Base-by-base conservation (phyloP, 139 green algal genomes). In the Chlamydomonas eustigma region DNA sequence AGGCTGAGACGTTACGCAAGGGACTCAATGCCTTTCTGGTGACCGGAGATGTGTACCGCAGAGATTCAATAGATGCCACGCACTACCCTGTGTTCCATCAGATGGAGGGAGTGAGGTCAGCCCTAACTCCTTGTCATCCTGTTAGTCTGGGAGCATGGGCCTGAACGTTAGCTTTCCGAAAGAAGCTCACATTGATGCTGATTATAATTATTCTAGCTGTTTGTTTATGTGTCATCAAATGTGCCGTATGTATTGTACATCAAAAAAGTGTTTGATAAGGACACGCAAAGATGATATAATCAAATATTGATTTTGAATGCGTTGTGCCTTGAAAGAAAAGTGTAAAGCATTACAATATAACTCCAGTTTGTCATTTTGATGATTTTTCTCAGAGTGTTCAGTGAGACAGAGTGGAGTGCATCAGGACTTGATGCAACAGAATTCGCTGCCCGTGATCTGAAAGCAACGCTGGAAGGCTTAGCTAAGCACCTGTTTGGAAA, bases 21-120 rank as follows among this genome's bases (percentile, higher is more conserved):
- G 93, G 93, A 5, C 63, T 95, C 51, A 51, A 68, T 0, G 85
- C 88, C 2, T 99, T 99, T 81, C 88, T 99, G 0, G 86, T 97
- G 2, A 99, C 94, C 2, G 86, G 95, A 3, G 94, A 99, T 77
- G 95, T 99, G 71, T 99, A 98, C 86, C 83, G 93, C 24, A 86
- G 96, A 28, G 96, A 99, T 87, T 87, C 88, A 39, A 97, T 99
- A 68, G 96, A 99, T 78, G 85, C 93, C 37, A 98, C 96, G 1
- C 96, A 99, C 88, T 99, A 99, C 88, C 96, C 96, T 0, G 96
- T 99, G 6, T 99, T 99, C 80, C 96, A 99, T 80, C 95, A 99
- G 86, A 70, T 70, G 58, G 58, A 70, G 58, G 58, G 58, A 32
- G 58, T 70, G 12, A 58, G 44, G 44, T 58, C 12, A 58, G 44